Evolutionary conservation across 2,329 filamentous ascomycete species (phyloP).

Genomic region (Cadophora sp.): DNA sequence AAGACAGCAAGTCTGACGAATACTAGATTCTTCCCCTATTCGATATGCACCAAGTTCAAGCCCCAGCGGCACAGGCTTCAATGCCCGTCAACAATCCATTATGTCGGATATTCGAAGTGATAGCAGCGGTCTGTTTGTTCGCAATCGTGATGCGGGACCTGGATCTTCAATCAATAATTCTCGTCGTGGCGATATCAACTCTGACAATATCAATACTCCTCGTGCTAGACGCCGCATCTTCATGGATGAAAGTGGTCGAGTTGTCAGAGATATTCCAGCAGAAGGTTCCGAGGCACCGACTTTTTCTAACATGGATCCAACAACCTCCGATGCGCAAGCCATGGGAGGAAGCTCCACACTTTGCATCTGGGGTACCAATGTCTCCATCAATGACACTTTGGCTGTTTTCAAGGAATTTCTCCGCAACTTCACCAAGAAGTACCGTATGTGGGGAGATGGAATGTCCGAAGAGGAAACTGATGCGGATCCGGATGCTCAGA

Average conservation of each 20-base stretch:
- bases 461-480: constrained; percentile 77
- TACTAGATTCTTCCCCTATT: constrained; percentile 88
- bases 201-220: constrained; percentile 68
- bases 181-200: constrained; percentile 86
- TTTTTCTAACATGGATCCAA: constrained; percentile 72
- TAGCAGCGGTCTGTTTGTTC: constrained; percentile 86
- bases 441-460: constrained; percentile 91
- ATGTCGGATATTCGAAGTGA: constrained; percentile 80
- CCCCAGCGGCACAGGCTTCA: constrained; percentile 61
- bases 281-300: constrained; percentile 65
- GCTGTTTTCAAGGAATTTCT: constrained; percentile 90
- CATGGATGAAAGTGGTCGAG: constrained; percentile 61
- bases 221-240: constrained; percentile 61
- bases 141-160: constrained; percentile 60
- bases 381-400: constrained; percentile 90
- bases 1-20: constrained; percentile 4
- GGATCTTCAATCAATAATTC: constrained; percentile 60
- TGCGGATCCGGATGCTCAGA: constrained; percentile 72
- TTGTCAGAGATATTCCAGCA: constrained; percentile 59
- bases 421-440: constrained; percentile 89
- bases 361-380: constrained; percentile 96
- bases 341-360: constrained; percentile 82
- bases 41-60: constrained; percentile 91
- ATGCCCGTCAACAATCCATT: constrained; percentile 51
- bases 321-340: constrained; percentile 89